Base-by-base conservation (phyloP, 768 basidiomycete species). In the Leccinellum albellum region DNA sequence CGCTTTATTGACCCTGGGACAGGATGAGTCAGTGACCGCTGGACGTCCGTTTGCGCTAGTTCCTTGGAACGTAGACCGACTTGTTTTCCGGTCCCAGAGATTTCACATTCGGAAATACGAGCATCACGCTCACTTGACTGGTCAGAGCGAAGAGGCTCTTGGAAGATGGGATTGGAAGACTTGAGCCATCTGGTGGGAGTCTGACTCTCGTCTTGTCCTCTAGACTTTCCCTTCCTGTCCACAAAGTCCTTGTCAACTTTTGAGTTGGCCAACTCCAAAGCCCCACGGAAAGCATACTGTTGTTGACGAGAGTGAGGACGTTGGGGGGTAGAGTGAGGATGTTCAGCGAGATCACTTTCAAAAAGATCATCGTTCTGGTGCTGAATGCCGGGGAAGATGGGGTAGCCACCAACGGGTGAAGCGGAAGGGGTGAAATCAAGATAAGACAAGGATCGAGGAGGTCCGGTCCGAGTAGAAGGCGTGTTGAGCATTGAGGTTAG, bases 401-500 rank as follows among this genome's bases (percentile, higher is more conserved):
- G 64, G 55, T 44, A 65, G 65, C 26, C 78, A 72, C 59, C 52
- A 12, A 62, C 37, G 8, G 72, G 70, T 1, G 84, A 79, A 20
- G 68, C 71, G 2, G 83, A 75, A 31, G 79, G 71, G 8, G 83
- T 78, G 63, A 86, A 85, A 28, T 80, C 47, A 10, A 48, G 79
- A 66, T 82, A 87, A 3, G 87, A 87, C 26, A 89, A 74, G 0
- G 88, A 87, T 40, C 88, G 79, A 4, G 88, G 89, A 31, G 88
- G 87, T 13, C 88, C 89, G 4, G 88, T 89, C 51, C 88, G 77
- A 50, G 75, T 74, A 6, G 86, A 82, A 24, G 89, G 88, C 0
- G 86, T 84, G 50, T 69, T 61, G 32, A 61, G 70, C 2, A 61
- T 46, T 21, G 61, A 37, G 4, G 53, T 20, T 35, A 61, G 53